Percentiles rank a stretch among this genome's conserved stretches.
Conservation (phyloP, 2,329 filamentous ascomycete genomes). For the Dactylellina cionopaga region DNA sequence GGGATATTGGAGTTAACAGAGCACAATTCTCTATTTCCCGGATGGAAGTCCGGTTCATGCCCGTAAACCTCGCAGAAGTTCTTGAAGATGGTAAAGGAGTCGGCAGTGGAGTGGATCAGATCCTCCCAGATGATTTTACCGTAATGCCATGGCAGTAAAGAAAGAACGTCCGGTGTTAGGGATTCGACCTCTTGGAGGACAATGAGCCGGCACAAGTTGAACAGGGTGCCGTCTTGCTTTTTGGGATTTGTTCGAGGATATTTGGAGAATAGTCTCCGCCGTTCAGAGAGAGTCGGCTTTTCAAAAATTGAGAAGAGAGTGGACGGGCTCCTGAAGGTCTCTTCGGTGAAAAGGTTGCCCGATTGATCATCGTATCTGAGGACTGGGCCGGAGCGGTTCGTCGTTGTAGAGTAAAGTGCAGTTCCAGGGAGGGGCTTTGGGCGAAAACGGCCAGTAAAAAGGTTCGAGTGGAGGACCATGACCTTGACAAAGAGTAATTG, state of each 20-base stretch:
- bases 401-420: slow-evolving; percentile 34
- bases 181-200: slow-evolving; percentile 44
- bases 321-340: slow-evolving; percentile 17
- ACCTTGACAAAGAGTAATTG: not conserved
- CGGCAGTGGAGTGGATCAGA: slow-evolving; percentile 28
- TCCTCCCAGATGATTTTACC: slow-evolving; percentile 49
- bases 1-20: not conserved
- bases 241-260: slow-evolving; percentile 41
- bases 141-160: slow-evolving; percentile 30
- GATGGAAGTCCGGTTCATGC: slow-evolving; percentile 43
- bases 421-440: slow-evolving; percentile 48
- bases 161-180: slow-evolving; percentile 38
- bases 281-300: slow-evolving; percentile 10
- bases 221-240: slow-evolving; percentile 30
- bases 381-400: slow-evolving; percentile 33
- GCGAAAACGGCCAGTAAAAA: slow-evolving; percentile 41
- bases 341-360: slow-evolving; percentile 42
- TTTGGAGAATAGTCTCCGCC: slow-evolving; percentile 10
- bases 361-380: slow-evolving; percentile 49
- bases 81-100: slow-evolving; percentile 43
- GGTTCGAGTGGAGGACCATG: slow-evolving; percentile 34
- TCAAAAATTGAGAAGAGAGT: slow-evolving; percentile 23
- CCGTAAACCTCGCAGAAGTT: slow-evolving; percentile 50
- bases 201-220: slow-evolving; percentile 38
- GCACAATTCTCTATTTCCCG: slow-evolving; percentile 34